A percentile compares a stretch with the other conserved stretches of the same genome.
These are phyloP conservation scores for Stipa capillata DNA, from an alignment of 176 grass and related monocot genomes.

Conservation along the genomic window DNA sequence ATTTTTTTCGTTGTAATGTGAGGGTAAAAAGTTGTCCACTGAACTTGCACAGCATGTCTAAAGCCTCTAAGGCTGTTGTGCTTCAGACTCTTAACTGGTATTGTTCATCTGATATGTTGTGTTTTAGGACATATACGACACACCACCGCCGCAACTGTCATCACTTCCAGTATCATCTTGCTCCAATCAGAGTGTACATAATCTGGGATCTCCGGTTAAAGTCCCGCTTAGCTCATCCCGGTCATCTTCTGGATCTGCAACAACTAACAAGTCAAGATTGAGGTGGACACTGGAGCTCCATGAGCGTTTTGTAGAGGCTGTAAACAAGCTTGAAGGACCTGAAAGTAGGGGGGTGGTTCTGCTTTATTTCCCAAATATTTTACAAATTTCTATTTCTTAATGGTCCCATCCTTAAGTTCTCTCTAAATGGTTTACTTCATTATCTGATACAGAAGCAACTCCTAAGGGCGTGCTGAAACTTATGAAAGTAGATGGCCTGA, in stretches of 20 bases:
- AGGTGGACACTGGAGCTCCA: constrained; percentile 94
- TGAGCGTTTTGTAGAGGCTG: constrained; percentile 83
- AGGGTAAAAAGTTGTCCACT: background rate
- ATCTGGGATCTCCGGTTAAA: constrained; percentile 36
- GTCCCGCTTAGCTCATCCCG: constrained; percentile 36
- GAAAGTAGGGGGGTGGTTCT: constrained; percentile 53
- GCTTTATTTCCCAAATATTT: constrained; percentile 5
- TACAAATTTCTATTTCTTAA: background rate
- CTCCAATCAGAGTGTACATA: constrained; percentile 31
- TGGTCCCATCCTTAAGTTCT: background rate
- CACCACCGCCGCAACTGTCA: constrained; percentile 36
- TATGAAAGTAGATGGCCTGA: constrained; percentile 93
- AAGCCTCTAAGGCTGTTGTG: background rate
- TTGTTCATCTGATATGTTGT: background rate
- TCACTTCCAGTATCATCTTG: constrained; percentile 44
- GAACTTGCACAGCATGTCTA: background rate
- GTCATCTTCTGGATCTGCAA: constrained; percentile 32
- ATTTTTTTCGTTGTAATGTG: constrained; percentile 4
- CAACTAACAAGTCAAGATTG: constrained; percentile 66
- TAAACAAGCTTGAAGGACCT: constrained; percentile 79
- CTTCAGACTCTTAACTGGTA: background rate
- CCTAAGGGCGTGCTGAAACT: constrained; percentile 93
- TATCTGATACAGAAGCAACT: constrained; percentile 74
- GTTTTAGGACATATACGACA: constrained; percentile 74
- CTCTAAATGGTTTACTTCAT: constrained; percentile 13